phyloP scores from a whole-genome alignment of 495 filamentous ascomycete species.

The Saxophila tyrrhenica region DNA sequence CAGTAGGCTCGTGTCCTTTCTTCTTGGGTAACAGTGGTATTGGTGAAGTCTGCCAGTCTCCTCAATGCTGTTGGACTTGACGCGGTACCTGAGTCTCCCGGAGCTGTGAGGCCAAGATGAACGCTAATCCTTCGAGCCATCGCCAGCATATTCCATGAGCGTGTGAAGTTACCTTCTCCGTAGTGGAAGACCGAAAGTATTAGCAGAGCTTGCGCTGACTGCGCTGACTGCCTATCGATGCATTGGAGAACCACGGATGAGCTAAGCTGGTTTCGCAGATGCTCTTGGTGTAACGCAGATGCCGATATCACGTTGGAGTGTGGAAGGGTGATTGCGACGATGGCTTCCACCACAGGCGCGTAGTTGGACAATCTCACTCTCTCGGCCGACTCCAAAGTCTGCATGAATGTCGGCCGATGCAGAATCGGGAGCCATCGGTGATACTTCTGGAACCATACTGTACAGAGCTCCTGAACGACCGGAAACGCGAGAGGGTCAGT shows the following conservation, averaged over 20 bases:
- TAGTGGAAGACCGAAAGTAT: slow-evolving; percentile 26
- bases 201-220: slow-evolving; percentile 26
- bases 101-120: slow-evolving; percentile 16
- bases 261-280: not conserved
- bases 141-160: slow-evolving; percentile 27
- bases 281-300: not conserved
- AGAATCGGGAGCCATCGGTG: slow-evolving; percentile 32
- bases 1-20: slow-evolving; percentile 29
- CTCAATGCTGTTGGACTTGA: slow-evolving; percentile 3
- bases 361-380: slow-evolving; percentile 10
- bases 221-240: slow-evolving; percentile 5
- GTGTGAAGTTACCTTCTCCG: slow-evolving; percentile 22
- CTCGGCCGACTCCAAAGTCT: slow-evolving; percentile 14
- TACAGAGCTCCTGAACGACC: slow-evolving; percentile 18
- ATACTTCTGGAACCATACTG: slow-evolving; percentile 26
- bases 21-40: slow-evolving; percentile 23
- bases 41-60: slow-evolving; percentile 1
- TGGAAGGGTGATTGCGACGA: slow-evolving; percentile 24
- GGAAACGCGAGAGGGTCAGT: not conserved
- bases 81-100: not conserved
- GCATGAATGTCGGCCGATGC: slow-evolving; percentile 23
- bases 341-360: slow-evolving; percentile 23
- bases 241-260: slow-evolving; percentile 16
- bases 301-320: slow-evolving; percentile 7
- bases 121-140: slow-evolving; percentile 25